Evolutionary conservation across 2,329 filamentous ascomycete species (phyloP), one percentile per base, ranked within the genome.

Genomic region (Pseudofabraea citricarpa): DNA sequence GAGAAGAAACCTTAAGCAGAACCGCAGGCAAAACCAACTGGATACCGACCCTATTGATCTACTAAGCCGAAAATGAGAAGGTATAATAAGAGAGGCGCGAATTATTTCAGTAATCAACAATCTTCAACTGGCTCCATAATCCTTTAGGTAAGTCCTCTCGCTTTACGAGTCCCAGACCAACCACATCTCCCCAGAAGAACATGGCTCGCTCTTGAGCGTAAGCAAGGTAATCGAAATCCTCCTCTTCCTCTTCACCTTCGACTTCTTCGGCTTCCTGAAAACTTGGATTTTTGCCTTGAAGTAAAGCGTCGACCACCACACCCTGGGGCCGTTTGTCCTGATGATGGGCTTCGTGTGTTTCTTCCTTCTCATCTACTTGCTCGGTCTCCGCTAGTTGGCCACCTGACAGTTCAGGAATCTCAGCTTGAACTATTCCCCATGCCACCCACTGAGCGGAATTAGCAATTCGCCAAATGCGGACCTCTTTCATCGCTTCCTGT

Each of bases 341-440:
- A 8, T 23, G 19, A 6, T 37, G 10, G 13, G 27, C 27, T n/a
- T 31, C 27, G 6, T 5, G 27, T 15, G 13, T 31, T 5, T 12
- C 27, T 15, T 31, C 13, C 13, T 31, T 31, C 27, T 31, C 27
- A 12, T 31, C 27, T 6, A 15, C 16, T 12, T n/a, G 27, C 6
- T 31, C 27, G 16, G 21, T 22, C 19, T 20, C 3, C 6, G 35
- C 8, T 20, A 21, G 35, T n/a, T 37, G 35, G 15, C 21, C 18
- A 22, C 19, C 10, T 9, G 19, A 21, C 23, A 91, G 72, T 0
- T 83, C 87, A 0, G 87, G 82, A 2, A 95, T 74, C 61, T 93
- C 90, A 37, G 93, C 91, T 67, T 98, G 93, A 40, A 98, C 86
- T 49, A 97, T 88, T 19, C 93, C 93, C 93, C 93, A 98, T 1